Percentiles rank a stretch among this genome's conserved stretches.
Conservation (phyloP, 2,329 filamentous ascomycete species). For the Pochonia chlamydosporia region DNA sequence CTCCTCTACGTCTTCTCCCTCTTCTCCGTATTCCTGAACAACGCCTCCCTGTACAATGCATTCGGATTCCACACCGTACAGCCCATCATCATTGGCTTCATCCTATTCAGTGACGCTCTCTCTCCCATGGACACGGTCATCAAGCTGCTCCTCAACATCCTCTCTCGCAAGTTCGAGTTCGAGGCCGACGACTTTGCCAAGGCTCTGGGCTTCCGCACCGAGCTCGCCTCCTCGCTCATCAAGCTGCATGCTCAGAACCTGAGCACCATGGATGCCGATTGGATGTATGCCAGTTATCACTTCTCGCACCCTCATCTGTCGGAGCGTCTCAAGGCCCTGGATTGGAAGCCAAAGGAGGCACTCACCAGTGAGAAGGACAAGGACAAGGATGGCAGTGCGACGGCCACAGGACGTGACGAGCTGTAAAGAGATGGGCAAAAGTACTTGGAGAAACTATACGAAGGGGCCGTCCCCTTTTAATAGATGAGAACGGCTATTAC, state of each 20-base stretch:
- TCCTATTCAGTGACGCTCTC: constrained; percentile 95
- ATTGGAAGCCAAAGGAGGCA: constrained; percentile 65
- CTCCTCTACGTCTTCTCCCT: constrained; percentile 95
- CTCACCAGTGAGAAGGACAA: constrained; percentile 36
- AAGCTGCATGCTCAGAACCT: constrained; percentile 98
- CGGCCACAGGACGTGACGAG: constrained; percentile 69
- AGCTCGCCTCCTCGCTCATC: constrained; percentile 83
- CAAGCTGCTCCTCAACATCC: constrained; percentile 91
- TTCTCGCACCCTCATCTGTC: constrained; percentile 96
- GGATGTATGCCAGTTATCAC: constrained; percentile 97
- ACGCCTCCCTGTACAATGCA: constrained; percentile 79
- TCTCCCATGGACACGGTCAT: constrained; percentile 91
- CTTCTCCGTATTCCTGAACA: constrained; percentile 97
- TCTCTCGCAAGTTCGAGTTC: constrained; percentile 93
- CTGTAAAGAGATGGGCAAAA: constrained; percentile 36
- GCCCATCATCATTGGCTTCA: constrained; percentile 94
- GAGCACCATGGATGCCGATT: constrained; percentile 97
- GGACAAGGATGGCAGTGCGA: constrained; percentile 44
- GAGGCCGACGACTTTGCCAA: constrained; percentile 89
- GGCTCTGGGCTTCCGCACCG: constrained; percentile 72
- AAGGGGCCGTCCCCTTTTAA: not conserved
- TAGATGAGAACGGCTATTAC: not conserved
- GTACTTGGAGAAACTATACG: not conserved
- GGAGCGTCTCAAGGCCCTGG: constrained; percentile 84
- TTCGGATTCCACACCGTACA: constrained; percentile 82